Percentiles rank a stretch among this genome's conserved stretches.
phyloP scores from a whole-genome alignment of 2,329 filamentous ascomycete species.

The Nigrospora oryzae region DNA sequence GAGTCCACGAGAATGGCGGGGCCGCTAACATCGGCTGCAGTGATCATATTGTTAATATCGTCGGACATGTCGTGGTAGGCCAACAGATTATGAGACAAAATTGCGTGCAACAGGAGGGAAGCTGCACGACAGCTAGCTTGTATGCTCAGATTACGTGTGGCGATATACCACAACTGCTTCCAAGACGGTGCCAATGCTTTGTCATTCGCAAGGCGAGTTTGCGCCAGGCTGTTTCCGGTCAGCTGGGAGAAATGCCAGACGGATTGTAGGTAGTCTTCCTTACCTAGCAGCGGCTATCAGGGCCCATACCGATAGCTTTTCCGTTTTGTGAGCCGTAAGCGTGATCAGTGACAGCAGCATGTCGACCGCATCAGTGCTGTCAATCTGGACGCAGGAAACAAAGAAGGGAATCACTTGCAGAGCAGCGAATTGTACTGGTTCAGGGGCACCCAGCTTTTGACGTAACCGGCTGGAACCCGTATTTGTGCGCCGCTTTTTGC shows the following conservation, averaged over 20 bases:
- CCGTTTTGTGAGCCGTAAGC: constrained; percentile 62
- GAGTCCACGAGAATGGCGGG: constrained; percentile 74
- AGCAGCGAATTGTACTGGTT: constrained; percentile 40
- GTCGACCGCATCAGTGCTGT: constrained; percentile 41
- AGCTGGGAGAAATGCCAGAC: not conserved
- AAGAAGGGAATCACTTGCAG: constrained; percentile 53
- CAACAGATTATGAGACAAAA: constrained; percentile 60
- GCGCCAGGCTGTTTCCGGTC: constrained; percentile 33
- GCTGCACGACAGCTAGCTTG: constrained; percentile 67
- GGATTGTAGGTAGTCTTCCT: constrained; percentile 10
- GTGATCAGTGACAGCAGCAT: constrained; percentile 50
- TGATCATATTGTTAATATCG: constrained; percentile 63
- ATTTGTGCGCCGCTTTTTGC: constrained; percentile 41
- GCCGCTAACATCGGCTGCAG: constrained; percentile 72
- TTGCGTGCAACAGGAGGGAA: constrained; percentile 60
- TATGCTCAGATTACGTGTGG: constrained; percentile 62
- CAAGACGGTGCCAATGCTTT: constrained; percentile 43
- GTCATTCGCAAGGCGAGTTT: constrained; percentile 26
- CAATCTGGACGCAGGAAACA: constrained; percentile 34
- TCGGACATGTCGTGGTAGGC: constrained; percentile 59
- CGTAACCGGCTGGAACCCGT: constrained; percentile 35
- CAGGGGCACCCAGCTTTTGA: constrained; percentile 35
- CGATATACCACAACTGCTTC: constrained; percentile 69
- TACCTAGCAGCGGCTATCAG: constrained; percentile 76
- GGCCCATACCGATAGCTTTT: constrained; percentile 65